Evolutionary conservation across 805 yeast species (phyloP).

Genomic region (Yarrowia deformans): DNA sequence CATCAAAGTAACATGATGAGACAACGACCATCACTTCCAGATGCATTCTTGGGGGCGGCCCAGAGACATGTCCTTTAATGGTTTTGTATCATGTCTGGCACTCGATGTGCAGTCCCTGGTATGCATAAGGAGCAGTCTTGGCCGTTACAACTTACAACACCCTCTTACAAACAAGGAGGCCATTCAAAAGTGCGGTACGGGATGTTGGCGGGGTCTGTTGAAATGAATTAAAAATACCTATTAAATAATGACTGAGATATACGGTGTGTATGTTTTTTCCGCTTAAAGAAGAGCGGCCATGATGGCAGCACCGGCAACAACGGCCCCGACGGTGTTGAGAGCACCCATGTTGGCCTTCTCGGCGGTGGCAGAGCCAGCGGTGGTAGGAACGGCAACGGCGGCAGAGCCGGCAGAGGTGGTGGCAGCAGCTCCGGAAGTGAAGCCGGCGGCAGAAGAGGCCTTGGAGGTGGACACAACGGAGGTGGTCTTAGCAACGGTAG

Average conservation of each 20-base stretch:
- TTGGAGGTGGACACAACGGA: background rate
- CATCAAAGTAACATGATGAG: background rate
- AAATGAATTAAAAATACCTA: background rate
- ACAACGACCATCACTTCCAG: no score
- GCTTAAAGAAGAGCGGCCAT: slow-evolving; percentile 31
- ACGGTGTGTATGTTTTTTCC: background rate
- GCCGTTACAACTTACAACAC: background rate
- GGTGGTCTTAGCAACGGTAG: slow-evolving; percentile 7
- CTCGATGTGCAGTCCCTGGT: slow-evolving; percentile 5
- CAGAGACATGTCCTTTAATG: background rate
- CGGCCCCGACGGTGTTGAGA: slow-evolving; percentile 28
- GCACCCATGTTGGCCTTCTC: slow-evolving; percentile 30
- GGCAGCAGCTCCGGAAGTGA: slow-evolving; percentile 17
- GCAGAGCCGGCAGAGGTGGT: slow-evolving; percentile 9
- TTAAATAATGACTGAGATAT: slow-evolving; percentile 14
- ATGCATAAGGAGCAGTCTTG: slow-evolving; percentile 8
- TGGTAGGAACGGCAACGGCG: slow-evolving; percentile 38
- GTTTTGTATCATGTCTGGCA: slow-evolving; percentile 21
- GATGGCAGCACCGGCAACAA: slow-evolving; percentile 20
- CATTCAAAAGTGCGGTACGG: no score
- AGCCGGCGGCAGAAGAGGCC: background rate
- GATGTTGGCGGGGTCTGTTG: no score
- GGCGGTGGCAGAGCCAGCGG: slow-evolving; percentile 39
- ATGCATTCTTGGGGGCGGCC: background rate
- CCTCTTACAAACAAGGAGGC: no score